Base-by-base conservation (phyloP, 1,284 basidiomycete genomes). In the Ustilago cynodontis region DNA sequence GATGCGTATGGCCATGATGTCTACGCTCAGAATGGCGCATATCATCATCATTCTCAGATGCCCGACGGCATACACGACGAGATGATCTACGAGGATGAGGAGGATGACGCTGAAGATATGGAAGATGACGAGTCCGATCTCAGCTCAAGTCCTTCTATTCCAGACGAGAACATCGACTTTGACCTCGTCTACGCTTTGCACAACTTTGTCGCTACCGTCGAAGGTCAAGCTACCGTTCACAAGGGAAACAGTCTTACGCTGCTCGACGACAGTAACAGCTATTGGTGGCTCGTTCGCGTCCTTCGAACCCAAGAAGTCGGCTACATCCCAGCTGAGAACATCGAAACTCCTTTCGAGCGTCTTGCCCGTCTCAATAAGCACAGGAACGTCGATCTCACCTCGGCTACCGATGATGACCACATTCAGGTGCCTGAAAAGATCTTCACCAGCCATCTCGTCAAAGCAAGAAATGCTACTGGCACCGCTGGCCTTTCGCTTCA, bases 241-340 rank as follows among this genome's bases (percentile, higher is more conserved):
- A 86, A 86, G 65, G 84, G 84, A 20, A 84, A 86, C 61, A 79
- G 82, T 53, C 75, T 86, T n/a, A 85, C 84, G 11, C 63, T 86
- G 50, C 77, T 86, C 51, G 84, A 86, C 49, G 84, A 86, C 59
- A 85, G 83, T 65, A 86, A 86, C 65, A 82, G 80, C 68, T 86
- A 86, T 66, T 86, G 84, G 84, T 86, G 84, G 84, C 83, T 86
- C 14, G 84, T 86, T 22, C 81, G 84, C 24, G 84, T 86, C 20
- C 73, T 85, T 53, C 62, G 82, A 39, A 84, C 83, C 2, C 94
- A 98, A 87, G 95, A 98, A 83, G 94, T 99, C n/a, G 96, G 96
- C 1, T 99, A 99, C 87, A 99, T 99, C 59, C 96, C 96, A 18
- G 96, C 96, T 0, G 96, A 99, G 88, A 99, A 99, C 86, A 98